Evolutionary conservation across 805 yeast species (phyloP), one percentile per base, ranked within the genome.

Genomic region (Lipomyces spencermartinsiae): DNA sequence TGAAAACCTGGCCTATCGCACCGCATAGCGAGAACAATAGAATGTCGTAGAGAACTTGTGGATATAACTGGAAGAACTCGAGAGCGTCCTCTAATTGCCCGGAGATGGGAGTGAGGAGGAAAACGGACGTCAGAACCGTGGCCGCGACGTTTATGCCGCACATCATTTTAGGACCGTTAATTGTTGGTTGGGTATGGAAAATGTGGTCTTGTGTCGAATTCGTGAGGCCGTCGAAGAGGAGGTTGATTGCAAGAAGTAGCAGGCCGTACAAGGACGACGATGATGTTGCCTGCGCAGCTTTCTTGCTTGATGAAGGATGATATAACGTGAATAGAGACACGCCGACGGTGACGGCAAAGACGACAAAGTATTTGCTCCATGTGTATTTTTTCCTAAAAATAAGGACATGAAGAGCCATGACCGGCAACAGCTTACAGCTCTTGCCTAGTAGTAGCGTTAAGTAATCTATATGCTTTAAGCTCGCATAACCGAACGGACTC

Each of bases 361-460:
- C 97, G 22, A 94, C 96, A 16, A 85, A 68, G 76, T 91, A 91
- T 78, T 95, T 95, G 79, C 89, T 87, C 1, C 78, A 64, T 0
- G 97, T 93, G 77, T 92, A 94, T 63, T 79, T 80, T 3, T 90
- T 86, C 56, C 89, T 83, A 79, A 93, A 94, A 12, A 91, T 74
- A 16, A 87, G 73, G 66, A 89, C 80, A 75, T 93, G 97, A 2
- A 95, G 90, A 43, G 91, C 76, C 89, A 95, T 88, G n/a, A 94
- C 97, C 0, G 99, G 99, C 29, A 95, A 86, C 78, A 95, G 83
- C 75, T 95, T 95, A 77, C 98, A 94, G 64, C 97, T 89, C 76
- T 95, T 95, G 22, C 97, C 97, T 69, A 95, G 83, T 70, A 94
- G 84, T 73, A 86, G 89, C 0, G 96, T 90, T 75, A 95, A 80